These are phyloP conservation scores for Trichoderma endophyticum DNA, from an alignment of 2,329 filamentous ascomycete species.

Conservation along the genomic window DNA sequence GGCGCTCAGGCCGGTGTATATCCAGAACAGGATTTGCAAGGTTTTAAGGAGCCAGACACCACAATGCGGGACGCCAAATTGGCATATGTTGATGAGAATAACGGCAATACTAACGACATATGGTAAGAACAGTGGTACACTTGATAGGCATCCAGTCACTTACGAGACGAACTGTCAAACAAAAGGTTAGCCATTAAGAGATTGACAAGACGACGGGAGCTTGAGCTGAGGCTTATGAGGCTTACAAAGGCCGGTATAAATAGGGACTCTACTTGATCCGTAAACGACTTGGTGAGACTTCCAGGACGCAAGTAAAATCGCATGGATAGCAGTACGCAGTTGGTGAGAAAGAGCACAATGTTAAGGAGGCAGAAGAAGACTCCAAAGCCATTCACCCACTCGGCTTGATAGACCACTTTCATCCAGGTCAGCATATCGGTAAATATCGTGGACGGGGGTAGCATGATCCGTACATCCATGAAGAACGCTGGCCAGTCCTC, in stretches of 20 bases:
- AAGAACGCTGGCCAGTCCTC: conserved; percentile 55
- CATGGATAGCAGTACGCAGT: conserved; percentile 61
- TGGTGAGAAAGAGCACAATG: conserved; percentile 58
- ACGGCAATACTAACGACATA: conserved; percentile 54
- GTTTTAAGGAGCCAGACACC: conserved; percentile 58
- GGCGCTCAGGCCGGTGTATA: conserved; percentile 67
- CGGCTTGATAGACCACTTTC: conserved; percentile 30
- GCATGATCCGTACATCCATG: conserved; percentile 26
- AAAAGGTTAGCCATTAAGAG: neutral
- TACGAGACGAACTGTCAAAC: conserved; percentile 42
- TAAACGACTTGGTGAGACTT: conserved; percentile 67
- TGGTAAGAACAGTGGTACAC: neutral
- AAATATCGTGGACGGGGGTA: neutral
- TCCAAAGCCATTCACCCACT: conserved; percentile 58
- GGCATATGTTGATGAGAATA: conserved; percentile 72
- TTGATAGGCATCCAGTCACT: conserved; percentile 22
- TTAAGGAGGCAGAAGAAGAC: conserved; percentile 62
- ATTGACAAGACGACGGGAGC: neutral
- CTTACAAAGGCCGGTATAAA: conserved; percentile 67
- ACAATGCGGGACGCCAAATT: conserved; percentile 65
- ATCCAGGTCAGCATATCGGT: neutral
- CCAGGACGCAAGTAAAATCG: conserved; percentile 69
- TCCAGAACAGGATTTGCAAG: conserved; percentile 71
- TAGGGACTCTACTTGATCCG: conserved; percentile 73
- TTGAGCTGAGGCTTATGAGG: neutral